phyloP scores from a whole-genome alignment of 495 filamentous ascomycete species.

The Collariella sp. region DNA sequence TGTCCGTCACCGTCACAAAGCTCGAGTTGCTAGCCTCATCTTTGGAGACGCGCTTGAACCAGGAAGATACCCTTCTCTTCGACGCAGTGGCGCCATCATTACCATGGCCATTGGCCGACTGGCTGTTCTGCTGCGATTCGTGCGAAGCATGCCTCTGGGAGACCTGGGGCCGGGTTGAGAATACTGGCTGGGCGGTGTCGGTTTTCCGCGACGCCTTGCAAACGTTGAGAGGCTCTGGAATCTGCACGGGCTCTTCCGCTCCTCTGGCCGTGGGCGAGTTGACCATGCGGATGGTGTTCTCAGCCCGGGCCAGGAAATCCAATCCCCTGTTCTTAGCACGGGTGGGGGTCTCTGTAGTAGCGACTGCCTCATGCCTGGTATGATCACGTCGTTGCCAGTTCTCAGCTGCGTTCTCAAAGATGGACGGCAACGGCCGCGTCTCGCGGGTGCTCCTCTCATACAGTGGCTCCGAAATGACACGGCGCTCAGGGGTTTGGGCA shows the following conservation, averaged over 20 bases:
- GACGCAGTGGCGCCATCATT: conserved; percentile 13
- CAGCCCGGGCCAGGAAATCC: conserved; percentile 27
- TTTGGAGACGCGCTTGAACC: conserved; percentile 55
- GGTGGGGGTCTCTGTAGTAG: conserved; percentile 25
- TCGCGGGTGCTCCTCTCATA: conserved; percentile 34
- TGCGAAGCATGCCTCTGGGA: conserved; percentile 3
- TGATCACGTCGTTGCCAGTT: conserved; percentile 15
- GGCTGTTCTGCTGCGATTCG: not conserved
- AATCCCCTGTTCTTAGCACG: conserved; percentile 27
- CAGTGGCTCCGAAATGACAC: conserved; percentile 47
- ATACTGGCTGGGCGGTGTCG: not conserved
- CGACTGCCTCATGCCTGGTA: conserved; percentile 27
- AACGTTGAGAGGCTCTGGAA: conserved; percentile 44
- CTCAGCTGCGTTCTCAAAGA: conserved; percentile 39
- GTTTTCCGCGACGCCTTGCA: conserved; percentile 33
- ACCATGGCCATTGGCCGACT: not conserved
- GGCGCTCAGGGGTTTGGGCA: conserved; percentile 13
- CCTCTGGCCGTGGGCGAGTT: conserved; percentile 25
- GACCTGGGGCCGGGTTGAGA: not conserved
- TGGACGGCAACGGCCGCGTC: conserved; percentile 40
- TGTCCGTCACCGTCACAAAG: conserved; percentile 13
- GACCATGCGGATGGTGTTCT: conserved; percentile 46
- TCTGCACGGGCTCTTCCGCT: conserved; percentile 4
- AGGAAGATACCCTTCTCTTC: conserved; percentile 53
- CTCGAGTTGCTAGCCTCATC: conserved; percentile 19